These are phyloP conservation scores for Buxus sempervirens DNA, from an alignment of 164 flowering plant species.

Conservation along the genomic window DNA sequence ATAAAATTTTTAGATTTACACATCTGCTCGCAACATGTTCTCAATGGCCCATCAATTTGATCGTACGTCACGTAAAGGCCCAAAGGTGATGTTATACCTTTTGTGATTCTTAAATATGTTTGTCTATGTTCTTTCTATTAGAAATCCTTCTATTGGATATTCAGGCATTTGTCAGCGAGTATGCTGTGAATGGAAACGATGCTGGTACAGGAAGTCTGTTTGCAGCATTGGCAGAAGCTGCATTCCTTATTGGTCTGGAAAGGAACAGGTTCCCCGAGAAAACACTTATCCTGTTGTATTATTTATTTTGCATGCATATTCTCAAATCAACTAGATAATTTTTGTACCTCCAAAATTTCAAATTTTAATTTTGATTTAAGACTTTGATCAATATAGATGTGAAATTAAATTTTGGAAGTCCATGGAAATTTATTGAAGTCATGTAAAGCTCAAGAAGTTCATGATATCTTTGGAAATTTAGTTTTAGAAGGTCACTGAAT, in stretches of 20 bases:
- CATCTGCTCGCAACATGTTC: slow-evolving; percentile 55
- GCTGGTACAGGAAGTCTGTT: slow-evolving; percentile 79
- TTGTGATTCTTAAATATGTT: background rate
- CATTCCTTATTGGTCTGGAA: slow-evolving; percentile 83
- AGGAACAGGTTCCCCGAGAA: slow-evolving; percentile 59
- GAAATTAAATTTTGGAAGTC: no score
- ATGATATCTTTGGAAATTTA: no score
- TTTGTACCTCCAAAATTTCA: background rate
- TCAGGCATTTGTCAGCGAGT: slow-evolving; percentile 96
- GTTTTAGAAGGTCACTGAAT: no score
- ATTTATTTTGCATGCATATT: background rate
- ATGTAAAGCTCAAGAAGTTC: no score
- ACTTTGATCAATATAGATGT: no score
- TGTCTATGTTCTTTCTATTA: background rate
- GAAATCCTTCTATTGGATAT: slow-evolving; percentile 6
- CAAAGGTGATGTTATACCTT: slow-evolving; percentile 53
- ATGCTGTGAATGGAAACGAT: slow-evolving; percentile 87
- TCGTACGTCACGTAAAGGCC: slow-evolving; percentile 58
- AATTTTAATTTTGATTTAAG: no score
- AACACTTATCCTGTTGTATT: background rate
- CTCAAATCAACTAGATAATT: background rate
- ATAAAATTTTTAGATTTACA: slow-evolving; percentile 48
- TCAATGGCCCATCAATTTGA: slow-evolving; percentile 53
- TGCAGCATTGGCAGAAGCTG: slow-evolving; percentile 91
- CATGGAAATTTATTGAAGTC: no score